Evolutionary conservation across 2,329 filamentous ascomycete species (phyloP), one percentile per base, ranked within the genome.

Genomic region (Volutella citrinella): DNA sequence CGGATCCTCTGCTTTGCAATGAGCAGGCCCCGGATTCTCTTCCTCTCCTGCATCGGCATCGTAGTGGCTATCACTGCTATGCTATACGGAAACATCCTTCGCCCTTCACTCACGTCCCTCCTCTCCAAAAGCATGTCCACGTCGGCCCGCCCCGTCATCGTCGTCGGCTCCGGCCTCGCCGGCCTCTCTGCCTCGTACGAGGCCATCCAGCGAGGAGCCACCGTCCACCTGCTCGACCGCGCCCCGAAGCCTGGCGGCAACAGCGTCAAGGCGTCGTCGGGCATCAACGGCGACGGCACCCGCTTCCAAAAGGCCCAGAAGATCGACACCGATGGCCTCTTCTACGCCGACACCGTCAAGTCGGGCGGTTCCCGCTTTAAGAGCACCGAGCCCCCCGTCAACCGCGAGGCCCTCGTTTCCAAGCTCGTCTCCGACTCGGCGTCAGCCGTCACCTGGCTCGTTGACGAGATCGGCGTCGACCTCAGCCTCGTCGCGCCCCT

Each of bases 261-360:
- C 49, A 77, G 70, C 48, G 80, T 83, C 57, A 83, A 83, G 57
- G 79, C 79, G 1, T 82, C 78, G 0, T 82, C 78, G 0, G 79
- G 78, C 0, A 83, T 83, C 56, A 82, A 81, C 44, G 79, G 76
- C 7, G 76, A 76, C 0, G 68, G 69, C 0, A 82, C 79, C 0
- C 64, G 63, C 5, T 81, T 74, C 42, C 80, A 84, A 51, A 54
- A 56, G 10, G 57, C 50, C 4, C 33, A 50, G 24, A 50, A 60
- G n/a, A 48, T 63, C 26, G 44, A 54, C 15, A 43, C 50, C 15
- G 64, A 70, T 26, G 52, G 59, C 2, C 46, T 58, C 0, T 82
- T 80, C 47, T 72, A 68, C 45, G 54, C 63, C 17, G 78, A 82
- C 54, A 81, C 79, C 0, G 47, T 78, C 7, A 63, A 58, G 15